Conservation (phyloP, 305 asterid genomes). For the Andrographis paniculata region DNA sequence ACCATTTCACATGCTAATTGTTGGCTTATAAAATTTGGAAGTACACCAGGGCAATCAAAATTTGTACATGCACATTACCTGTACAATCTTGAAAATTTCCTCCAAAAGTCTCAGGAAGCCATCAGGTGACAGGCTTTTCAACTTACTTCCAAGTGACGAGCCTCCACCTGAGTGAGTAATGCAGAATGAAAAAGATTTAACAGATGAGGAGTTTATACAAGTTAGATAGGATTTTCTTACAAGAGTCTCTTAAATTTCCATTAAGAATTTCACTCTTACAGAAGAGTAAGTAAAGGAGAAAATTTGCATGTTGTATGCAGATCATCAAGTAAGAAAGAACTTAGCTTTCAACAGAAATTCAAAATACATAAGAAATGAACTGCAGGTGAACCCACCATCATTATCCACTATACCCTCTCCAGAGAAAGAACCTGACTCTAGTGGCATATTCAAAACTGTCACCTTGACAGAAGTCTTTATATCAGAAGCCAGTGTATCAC, state of each 20-base stretch:
- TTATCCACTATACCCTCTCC: conserved; percentile 73
- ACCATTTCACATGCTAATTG: conserved; percentile 9
- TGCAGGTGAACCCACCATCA: conserved; percentile 60
- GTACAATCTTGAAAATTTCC: conserved; percentile 82
- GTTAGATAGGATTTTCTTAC: conserved; percentile 12
- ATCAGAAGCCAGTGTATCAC: conserved; percentile 86
- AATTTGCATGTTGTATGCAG: conserved; percentile 8
- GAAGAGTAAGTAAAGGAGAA: conserved; percentile 8
- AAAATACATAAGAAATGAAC: conserved; percentile 14
- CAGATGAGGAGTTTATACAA: conserved; percentile 3
- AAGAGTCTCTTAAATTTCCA: conserved; percentile 11
- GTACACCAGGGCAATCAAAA: conserved; percentile 16
- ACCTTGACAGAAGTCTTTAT: conserved; percentile 81
- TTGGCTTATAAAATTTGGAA: conserved; percentile 10
- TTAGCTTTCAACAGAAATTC: conserved; percentile 12
- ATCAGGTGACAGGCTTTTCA: conserved; percentile 83
- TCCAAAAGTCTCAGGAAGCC: conserved; percentile 82
- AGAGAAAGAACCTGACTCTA: conserved; percentile 64
- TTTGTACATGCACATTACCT: conserved; percentile 65
- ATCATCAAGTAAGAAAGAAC: conserved; percentile 4
- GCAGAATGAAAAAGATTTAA: conserved; percentile 16
- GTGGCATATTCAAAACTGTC: conserved; percentile 73
- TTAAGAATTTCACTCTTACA: conserved; percentile 11
- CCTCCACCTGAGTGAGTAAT: conserved; percentile 63
- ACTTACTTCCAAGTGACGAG: conserved; percentile 82